Conservation (phyloP, 2,329 filamentous ascomycete species). For the Immersiporthe knoxdaviesiana region DNA sequence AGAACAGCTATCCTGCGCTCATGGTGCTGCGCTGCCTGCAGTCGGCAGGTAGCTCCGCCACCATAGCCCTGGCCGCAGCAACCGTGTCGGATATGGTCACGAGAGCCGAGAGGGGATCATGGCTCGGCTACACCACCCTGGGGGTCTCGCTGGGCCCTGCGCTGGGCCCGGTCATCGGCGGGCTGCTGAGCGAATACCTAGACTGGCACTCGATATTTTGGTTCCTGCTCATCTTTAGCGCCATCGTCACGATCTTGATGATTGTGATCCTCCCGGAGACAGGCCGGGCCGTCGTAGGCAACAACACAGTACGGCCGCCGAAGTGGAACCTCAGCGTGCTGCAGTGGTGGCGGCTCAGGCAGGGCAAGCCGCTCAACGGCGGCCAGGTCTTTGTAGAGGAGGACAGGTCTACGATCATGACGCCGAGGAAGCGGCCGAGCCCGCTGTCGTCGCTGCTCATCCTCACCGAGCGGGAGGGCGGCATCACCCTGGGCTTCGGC, state of each 20-base stretch:
- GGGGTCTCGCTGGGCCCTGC: constrained; percentile 52
- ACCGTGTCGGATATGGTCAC: constrained; percentile 64
- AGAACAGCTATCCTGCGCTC: constrained; percentile 49
- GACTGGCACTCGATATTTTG: constrained; percentile 67
- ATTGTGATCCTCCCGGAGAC: constrained; percentile 59
- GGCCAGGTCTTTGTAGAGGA: constrained; percentile 11
- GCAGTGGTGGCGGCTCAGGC: constrained; percentile 16
- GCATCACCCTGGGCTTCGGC: constrained; percentile 34
- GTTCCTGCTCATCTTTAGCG: constrained; percentile 57
- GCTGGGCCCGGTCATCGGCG: constrained; percentile 61
- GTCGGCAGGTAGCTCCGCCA: constrained; percentile 30
- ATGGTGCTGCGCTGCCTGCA: constrained; percentile 57
- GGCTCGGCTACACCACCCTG: constrained; percentile 55
- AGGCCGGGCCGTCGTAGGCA: constrained; percentile 52
- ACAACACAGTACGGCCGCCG: constrained; percentile 51
- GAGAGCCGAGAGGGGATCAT: constrained; percentile 61
- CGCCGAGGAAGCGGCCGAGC: constrained; percentile 31
- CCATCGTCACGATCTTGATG: constrained; percentile 47
- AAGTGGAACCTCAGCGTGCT: constrained; percentile 22
- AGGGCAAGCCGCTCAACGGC: constrained; percentile 12
- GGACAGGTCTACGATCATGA: constrained; percentile 11
- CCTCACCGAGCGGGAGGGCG: constrained; percentile 34
- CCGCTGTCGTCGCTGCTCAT: constrained; percentile 35
- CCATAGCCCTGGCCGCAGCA: constrained; percentile 34
- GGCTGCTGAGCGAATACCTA: constrained; percentile 57